Evolutionary conservation across 2,329 filamentous ascomycete species (phyloP).

Genomic region (Colletotrichum lini): DNA sequence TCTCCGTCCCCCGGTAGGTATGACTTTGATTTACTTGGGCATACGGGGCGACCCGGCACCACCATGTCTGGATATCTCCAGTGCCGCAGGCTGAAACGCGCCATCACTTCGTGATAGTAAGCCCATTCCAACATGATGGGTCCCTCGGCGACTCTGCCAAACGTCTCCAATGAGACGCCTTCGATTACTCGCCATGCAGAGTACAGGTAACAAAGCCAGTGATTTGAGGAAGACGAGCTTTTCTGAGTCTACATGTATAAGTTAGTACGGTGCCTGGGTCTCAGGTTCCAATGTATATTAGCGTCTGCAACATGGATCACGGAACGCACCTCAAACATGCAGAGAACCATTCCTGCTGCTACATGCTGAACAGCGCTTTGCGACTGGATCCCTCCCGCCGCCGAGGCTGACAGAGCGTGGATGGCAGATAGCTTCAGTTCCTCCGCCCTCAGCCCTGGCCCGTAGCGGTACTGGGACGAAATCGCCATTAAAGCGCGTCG

Average conservation of each 20-base stretch:
- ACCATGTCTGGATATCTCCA: constrained; percentile 41
- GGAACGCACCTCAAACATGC: constrained; percentile 48
- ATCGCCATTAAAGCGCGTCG: constrained; percentile 47
- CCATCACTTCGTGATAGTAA: constrained; percentile 49
- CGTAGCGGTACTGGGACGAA: constrained; percentile 46
- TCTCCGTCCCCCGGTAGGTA: background rate
- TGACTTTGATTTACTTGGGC: too few species aligned
- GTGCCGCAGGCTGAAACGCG: constrained; percentile 48
- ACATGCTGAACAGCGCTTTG: constrained; percentile 48
- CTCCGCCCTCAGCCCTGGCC: constrained; percentile 45
- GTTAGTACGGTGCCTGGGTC: background rate
- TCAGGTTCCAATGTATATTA: background rate
- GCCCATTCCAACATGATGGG: constrained; percentile 48
- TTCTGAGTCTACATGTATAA: constrained; percentile 43
- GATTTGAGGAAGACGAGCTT: constrained; percentile 45
- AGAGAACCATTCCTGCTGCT: constrained; percentile 50
- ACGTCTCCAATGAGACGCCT: background rate
- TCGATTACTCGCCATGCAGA: constrained; percentile 45
- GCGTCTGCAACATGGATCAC: too few species aligned
- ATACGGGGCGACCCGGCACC: background rate
- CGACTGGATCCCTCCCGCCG: constrained; percentile 38
- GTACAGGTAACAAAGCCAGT: constrained; percentile 49
- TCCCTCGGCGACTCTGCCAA: constrained; percentile 21
- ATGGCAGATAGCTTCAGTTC: constrained; percentile 48
- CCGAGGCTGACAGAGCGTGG: constrained; percentile 43